Evolutionary conservation across 768 basidiomycete species (phyloP).

Genomic region (Lentinula raphanica): DNA sequence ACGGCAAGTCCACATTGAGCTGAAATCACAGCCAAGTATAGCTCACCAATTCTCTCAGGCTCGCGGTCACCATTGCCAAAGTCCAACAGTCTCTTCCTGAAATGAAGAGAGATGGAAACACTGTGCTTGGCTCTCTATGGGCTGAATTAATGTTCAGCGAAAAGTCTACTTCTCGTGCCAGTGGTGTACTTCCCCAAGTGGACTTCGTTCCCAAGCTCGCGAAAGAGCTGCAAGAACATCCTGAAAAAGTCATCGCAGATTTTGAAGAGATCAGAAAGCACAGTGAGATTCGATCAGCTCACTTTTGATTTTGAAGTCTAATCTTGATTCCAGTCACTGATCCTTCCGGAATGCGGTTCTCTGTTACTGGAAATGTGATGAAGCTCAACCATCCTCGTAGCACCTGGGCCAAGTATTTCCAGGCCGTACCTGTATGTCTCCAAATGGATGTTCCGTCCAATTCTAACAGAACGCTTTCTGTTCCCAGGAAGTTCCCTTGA

Average conservation of each 20-base stretch:
- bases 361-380: conserved; percentile 85
- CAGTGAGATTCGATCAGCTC: conserved; percentile 42
- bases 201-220: conserved; percentile 77
- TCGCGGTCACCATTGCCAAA: conserved; percentile 83
- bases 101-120: conserved; percentile 83
- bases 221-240: conserved; percentile 65
- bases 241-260: conserved; percentile 65
- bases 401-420: conserved; percentile 70
- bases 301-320: background rate
- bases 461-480: background rate
- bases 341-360: conserved; percentile 80
- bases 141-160: conserved; percentile 61
- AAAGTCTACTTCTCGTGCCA: conserved; percentile 62
- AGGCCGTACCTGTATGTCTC: conserved; percentile 48
- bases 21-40: background rate
- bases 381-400: conserved; percentile 64
- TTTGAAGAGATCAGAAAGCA: conserved; percentile 68
- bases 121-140: conserved; percentile 70
- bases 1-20: conserved; percentile 39
- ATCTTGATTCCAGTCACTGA: conserved; percentile 56
- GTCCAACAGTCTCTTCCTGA: conserved; percentile 87
- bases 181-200: conserved; percentile 64
- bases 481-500: conserved; percentile 45
- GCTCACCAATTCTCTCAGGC: conserved; percentile 33
- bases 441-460: background rate